Evolutionary conservation across 108 stramenopile species (phyloP).

Genomic region (Poteriospumella lacustris): DNA sequence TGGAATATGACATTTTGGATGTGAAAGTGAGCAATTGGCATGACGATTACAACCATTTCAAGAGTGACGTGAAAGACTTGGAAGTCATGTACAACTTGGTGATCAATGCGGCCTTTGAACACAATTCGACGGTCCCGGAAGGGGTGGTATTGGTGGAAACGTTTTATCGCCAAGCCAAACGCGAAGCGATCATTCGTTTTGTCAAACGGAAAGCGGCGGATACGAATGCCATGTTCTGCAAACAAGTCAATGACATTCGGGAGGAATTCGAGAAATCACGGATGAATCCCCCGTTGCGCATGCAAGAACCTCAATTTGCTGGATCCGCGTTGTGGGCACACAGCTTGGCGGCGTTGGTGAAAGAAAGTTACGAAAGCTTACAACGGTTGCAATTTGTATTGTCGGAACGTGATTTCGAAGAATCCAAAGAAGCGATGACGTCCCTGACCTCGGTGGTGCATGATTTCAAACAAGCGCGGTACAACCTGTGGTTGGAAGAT

Average conservation of each 20-base stretch:
- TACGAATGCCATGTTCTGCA: constrained; percentile 36
- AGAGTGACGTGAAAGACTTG: constrained; percentile 56
- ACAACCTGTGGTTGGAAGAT: constrained; percentile 53
- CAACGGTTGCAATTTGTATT: constrained; percentile 38
- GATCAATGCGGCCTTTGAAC: constrained; percentile 58
- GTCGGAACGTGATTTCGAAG: constrained; percentile 33
- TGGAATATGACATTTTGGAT: constrained; percentile 59
- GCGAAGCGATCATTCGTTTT: constrained; percentile 53
- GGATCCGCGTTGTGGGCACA: constrained; percentile 64
- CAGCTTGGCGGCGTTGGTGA: constrained; percentile 11
- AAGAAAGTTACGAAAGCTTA: constrained; percentile 25
- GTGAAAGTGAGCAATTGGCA: constrained; percentile 58
- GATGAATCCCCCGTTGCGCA: constrained; percentile 50
- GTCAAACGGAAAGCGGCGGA: constrained; percentile 54
- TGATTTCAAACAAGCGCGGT: constrained; percentile 52
- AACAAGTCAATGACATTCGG: constrained; percentile 34
- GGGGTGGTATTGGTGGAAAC: constrained; percentile 56
- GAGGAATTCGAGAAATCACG: constrained; percentile 53
- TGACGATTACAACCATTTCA: constrained; percentile 63
- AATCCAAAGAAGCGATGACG: constrained; percentile 48
- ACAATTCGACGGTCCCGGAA: constrained; percentile 48
- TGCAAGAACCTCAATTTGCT: constrained; percentile 57
- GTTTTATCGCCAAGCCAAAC: constrained; percentile 55
- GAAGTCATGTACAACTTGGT: constrained; percentile 61
- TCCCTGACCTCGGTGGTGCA: constrained; percentile 47